These are phyloP conservation scores for Russula sp. DNA, from an alignment of 768 basidiomycete species.

Conservation along the genomic window DNA sequence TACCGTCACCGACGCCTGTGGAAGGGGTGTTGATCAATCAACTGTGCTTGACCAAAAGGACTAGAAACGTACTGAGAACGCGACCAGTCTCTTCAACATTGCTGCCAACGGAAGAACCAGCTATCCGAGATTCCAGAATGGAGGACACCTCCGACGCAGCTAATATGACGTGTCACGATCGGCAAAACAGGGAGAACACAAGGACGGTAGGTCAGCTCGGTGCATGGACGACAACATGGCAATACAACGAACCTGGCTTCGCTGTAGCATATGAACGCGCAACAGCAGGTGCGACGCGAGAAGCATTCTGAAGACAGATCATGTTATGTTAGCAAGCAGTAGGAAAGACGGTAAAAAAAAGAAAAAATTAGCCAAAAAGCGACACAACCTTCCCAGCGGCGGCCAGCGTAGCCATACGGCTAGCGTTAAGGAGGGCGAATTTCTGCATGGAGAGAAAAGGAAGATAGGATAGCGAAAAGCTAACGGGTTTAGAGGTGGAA, in stretches of 20 bases:
- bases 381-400: conserved; percentile 54
- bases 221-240: not conserved
- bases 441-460: conserved; percentile 60
- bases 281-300: conserved; percentile 43
- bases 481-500: conserved; percentile 33
- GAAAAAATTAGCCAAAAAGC: conserved; percentile 12
- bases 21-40: conserved; percentile 21
- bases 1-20: conserved; percentile 98
- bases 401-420: conserved; percentile 69
- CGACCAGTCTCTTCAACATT: conserved; percentile 99
- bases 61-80: conserved; percentile 75
- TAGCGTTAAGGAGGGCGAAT: conserved; percentile 79
- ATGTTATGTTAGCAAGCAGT: conserved; percentile 8
- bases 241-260: conserved; percentile 73
- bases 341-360: conserved; percentile 25
- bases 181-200: conserved; percentile 28
- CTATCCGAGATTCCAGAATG: conserved; percentile 97
- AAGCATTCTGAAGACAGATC: conserved; percentile 32
- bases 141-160: conserved; percentile 99
- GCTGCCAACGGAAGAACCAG: conserved; percentile 82
- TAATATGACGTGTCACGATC: conserved; percentile 38
- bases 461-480: conserved; percentile 37
- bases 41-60: conserved; percentile 10
- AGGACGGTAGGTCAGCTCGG: conserved; percentile 22
- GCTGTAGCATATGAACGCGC: conserved; percentile 94